Evolutionary conservation across 1,284 basidiomycete genomes (phyloP).

Genomic region (Kalmanozyma brasiliensis): DNA sequence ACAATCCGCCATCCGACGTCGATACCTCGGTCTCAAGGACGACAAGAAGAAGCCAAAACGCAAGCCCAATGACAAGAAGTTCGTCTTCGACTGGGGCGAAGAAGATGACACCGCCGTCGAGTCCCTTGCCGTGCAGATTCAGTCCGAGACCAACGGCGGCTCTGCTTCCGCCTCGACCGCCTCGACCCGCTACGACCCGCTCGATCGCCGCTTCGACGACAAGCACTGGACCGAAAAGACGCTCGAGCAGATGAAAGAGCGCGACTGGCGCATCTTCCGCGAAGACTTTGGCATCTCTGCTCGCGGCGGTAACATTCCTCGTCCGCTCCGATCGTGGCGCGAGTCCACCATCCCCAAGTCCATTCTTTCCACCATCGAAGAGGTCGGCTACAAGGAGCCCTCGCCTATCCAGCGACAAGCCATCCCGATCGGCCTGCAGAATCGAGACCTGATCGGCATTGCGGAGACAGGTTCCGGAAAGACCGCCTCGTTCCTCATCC

Average conservation of each 20-base stretch:
- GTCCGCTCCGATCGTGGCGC: slow-evolving; percentile 88
- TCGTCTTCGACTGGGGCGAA: slow-evolving; percentile 93
- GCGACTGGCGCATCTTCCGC: slow-evolving; percentile 98
- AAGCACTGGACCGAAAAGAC: slow-evolving; percentile 97
- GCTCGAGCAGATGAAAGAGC: slow-evolving; percentile 91
- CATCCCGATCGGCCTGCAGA: slow-evolving; percentile 94
- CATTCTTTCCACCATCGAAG: slow-evolving; percentile 85
- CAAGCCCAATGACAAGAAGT: slow-evolving; percentile 87
- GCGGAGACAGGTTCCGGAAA: slow-evolving; percentile 96
- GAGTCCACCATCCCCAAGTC: slow-evolving; percentile 84
- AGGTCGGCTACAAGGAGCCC: slow-evolving; percentile 95
- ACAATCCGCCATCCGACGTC: slow-evolving; percentile 51
- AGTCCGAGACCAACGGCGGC: neutral
- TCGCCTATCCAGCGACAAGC: slow-evolving; percentile 97
- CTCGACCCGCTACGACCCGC: slow-evolving; percentile 11
- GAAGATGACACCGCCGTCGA: slow-evolving; percentile 62
- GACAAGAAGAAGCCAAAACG: slow-evolving; percentile 86
- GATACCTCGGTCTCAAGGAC: slow-evolving; percentile 69
- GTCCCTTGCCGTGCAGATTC: slow-evolving; percentile 25
- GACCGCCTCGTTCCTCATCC: slow-evolving; percentile 98
- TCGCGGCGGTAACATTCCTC: slow-evolving; percentile 86
- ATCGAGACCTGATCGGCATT: slow-evolving; percentile 95
- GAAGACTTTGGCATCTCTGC: slow-evolving; percentile 97
- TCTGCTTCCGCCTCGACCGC: slow-evolving; percentile 1
- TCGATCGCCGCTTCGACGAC: slow-evolving; percentile 72